Evolutionary conservation across 371 early-diverging fungal species (phyloP), one percentile per base, ranked within the genome.

Genomic region (Haplosporangium sp.): DNA sequence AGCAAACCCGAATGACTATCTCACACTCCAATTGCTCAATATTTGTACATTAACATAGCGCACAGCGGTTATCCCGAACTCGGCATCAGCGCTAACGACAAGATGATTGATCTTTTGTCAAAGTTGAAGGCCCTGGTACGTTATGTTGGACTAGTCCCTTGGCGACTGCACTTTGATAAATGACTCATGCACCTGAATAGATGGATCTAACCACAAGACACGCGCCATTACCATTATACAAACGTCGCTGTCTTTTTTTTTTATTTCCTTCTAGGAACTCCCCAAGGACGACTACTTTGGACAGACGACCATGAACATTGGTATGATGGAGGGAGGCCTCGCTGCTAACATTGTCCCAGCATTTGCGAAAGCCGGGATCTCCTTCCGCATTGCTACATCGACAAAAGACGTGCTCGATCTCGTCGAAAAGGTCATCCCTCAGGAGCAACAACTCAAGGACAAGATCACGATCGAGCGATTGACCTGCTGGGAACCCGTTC

Each of bases 21-120:
- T 46, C 46, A 46, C 10, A 48, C 56, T 55, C 45, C 29, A 42
- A 13, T 43, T 46, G 5, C 46, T 46, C n/a, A 12, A 14, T 5
- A 46, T 14, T n/a, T 5, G 12, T n/a, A 14, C 46, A 46, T 46
- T 5, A 12, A 46, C n/a, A n/a, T 46, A 73, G 82, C 82, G 0
- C 85, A 85, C 67, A 80, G 81, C 16, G 84, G 84, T 1, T 83
- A 84, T 20, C 85, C 85, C 2, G 81, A 85, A 55, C 80, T 79
- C 21, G 83, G 85, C 16, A 29, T 69, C 45, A 76, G 73, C 23
- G 85, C 85, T 57, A 85, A 72, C 52, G 80, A 71, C 29, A 73
- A 79, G 47, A 48, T 83, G 48, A 64, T 83, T 16, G 80, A 81
- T 16, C 47, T 81, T n/a, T 58, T 83, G 45, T 51, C 63, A 64